Evolutionary conservation across 2,329 filamentous ascomycete species (phyloP), one percentile per base, ranked within the genome.

Genomic region (Shiraia sp.): DNA sequence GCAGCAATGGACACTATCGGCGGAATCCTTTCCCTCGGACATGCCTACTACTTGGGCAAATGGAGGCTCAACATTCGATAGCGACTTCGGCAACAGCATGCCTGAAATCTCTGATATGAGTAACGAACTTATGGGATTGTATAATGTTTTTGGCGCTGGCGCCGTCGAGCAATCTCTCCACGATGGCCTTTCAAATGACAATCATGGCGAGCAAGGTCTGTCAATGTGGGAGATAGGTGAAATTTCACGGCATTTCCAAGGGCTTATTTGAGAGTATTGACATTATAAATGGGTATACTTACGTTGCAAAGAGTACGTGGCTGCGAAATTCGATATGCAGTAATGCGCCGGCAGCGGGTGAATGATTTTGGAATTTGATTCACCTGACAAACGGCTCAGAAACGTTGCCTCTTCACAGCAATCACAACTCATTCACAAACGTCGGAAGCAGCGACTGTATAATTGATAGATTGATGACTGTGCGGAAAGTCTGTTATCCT

Each of bases 61-160:
- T 5, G 33, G 30, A 4, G 19, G 16, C 4, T 12, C 37, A 3
- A 36, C 42, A 3, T 43, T 45, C 24, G 42, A 39, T 10, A 25
- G 32, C 6, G 30, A 38, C 12, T 16, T 51, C 5, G 40, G 38
- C 7, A 36, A 39, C 5, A 22, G 4, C 4, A 44, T 49, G 39
- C 53, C 53, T n/a, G 50, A 53, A 10, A 39, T 56, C 1, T 47
- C 45, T 22, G 35, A 49, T 31, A 40, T 49, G 19, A 40, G 42
- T 22, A 41, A 32, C 13, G 41, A 45, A 19, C 41, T 49, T 9
- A 23, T 49, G 28, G 30, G 33, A 16, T 12, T 49, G 3, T 49
- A 42, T 30, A 33, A 49, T 15, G 46, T 40, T 2, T 49, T 49
- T 26, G 46, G 42, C 19, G 15, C 36, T 5, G 36, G 10, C 13